Base-by-base conservation (phyloP, 2,329 filamentous ascomycete genomes). In the Paecilomyces sp. region DNA sequence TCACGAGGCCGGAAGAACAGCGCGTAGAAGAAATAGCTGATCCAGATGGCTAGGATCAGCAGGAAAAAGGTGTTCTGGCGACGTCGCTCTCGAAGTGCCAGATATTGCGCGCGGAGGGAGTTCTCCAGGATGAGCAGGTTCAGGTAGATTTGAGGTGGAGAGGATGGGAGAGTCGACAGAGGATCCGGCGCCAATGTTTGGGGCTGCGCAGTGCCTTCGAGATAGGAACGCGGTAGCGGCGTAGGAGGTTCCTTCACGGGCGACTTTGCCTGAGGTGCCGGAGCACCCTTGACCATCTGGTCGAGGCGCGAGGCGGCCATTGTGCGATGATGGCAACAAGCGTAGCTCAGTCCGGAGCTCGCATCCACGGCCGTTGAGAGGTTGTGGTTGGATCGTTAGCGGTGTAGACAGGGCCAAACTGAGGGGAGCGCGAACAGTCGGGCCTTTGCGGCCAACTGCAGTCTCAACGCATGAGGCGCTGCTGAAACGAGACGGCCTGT, bases 111-210 rank as follows among this genome's bases (percentile, higher is more conserved):
- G 65, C 94, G 91, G 36, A 99, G 81, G 4, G 92, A 96, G 55
- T 91, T 92, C 75, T 99, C 94, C 75, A 99, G 90, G 68, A 99
- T 95, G 61, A 99, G 85, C 25, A 99, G 88, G 76, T 99, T 99
- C 69, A 99, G 87, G 78, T 99, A 99, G 71, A 99, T 97, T 81
- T 96, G 94, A 58, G 91, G 91, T 54, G 92, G 92, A 15, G 91
- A 91, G 71, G 90, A 93, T n/a, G 92, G 92, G 15, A 93, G 86
- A 62, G 88, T 86, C 67, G 87, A 88, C 63, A 93, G 84, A 30
- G 91, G 91, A 72, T 95, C 91, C 60, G 77, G 74, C 60, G 79
- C 73, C 68, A 66, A 78, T 65, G 64, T 78, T 67, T 64, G 79
- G 77, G 67, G 57, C 77, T 77, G 67, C 33, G 64, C 63, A 54